Conservation (phyloP, 2,329 filamentous ascomycete species). For the Diaporthe vexans region DNA sequence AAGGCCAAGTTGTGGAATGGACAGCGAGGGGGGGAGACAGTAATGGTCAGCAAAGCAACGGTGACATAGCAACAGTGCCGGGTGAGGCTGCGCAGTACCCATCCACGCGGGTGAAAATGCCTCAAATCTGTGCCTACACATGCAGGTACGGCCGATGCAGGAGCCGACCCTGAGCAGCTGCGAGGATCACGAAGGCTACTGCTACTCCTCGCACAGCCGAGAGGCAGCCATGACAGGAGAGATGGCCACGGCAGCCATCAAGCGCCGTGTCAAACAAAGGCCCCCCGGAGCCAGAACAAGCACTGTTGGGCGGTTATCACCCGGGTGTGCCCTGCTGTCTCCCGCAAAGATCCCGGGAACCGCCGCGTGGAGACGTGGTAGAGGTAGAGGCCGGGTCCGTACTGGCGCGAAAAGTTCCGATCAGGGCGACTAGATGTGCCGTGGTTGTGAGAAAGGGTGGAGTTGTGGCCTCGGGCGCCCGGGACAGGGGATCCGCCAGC, state of each 20-base stretch:
- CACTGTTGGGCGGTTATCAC: background rate
- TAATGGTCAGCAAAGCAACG: slow-evolving; percentile 24
- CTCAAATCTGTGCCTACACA: slow-evolving; percentile 13
- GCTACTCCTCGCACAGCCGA: background rate
- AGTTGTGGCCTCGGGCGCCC: background rate
- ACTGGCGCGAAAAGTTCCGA: slow-evolving; percentile 28
- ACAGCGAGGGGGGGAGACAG: slow-evolving; percentile 12
- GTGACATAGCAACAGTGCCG: background rate
- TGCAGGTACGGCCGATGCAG: slow-evolving; percentile 24
- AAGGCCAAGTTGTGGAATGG: slow-evolving; percentile 16
- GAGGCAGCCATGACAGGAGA: background rate
- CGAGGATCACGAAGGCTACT: background rate
- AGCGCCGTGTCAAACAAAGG: background rate
- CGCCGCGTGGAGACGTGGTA: background rate
- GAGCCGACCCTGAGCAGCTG: background rate
- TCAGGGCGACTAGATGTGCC: background rate
- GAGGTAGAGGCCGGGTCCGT: slow-evolving; percentile 22
- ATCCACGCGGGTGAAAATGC: slow-evolving; percentile 18
- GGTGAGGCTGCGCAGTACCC: slow-evolving; percentile 26
- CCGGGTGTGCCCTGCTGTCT: slow-evolving; percentile 2
- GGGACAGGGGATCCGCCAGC: slow-evolving; percentile 13
- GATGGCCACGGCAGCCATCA: background rate
- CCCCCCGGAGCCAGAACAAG: background rate
- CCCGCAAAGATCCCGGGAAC: slow-evolving; percentile 19
- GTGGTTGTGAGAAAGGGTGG: slow-evolving; percentile 7